Evolutionary conservation across 352 stramenopile species (phyloP).

Genomic region (Globisporangium nagaii): DNA sequence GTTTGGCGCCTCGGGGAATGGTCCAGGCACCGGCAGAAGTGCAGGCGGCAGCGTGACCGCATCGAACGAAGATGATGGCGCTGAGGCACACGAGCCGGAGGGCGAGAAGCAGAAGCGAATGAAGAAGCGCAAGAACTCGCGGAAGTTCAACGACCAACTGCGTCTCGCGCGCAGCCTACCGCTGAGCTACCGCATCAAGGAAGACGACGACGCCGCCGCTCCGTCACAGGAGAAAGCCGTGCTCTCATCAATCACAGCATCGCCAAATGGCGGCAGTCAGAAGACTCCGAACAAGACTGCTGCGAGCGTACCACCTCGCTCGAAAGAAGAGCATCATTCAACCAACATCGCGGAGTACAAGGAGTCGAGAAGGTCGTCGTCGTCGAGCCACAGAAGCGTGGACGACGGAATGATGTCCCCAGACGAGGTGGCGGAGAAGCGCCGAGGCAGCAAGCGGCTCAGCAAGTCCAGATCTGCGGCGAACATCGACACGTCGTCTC

Average conservation of each 20-base stretch:
- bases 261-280: background rate
- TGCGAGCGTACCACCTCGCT: background rate
- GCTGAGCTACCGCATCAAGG: constrained; percentile 49
- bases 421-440: constrained; percentile 6
- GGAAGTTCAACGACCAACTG: constrained; percentile 68
- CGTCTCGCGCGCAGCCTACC: constrained; percentile 46
- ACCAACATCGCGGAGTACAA: background rate
- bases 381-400: constrained; percentile 2
- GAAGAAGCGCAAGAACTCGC: constrained; percentile 60
- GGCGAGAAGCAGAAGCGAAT: constrained; percentile 34
- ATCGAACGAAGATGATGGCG: constrained; percentile 12
- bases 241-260: background rate
- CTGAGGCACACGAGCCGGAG: background rate
- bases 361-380: background rate
- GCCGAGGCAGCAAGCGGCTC: constrained; percentile 25
- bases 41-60: constrained; percentile 16
- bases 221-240: background rate
- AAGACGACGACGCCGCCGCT: constrained; percentile 18
- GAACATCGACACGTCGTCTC: constrained; percentile 51
- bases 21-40: constrained; percentile 10
- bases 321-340: background rate
- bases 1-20: constrained; percentile 38
- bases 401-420: constrained; percentile 2
- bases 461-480: constrained; percentile 52
- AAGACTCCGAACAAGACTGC: background rate